Percentiles rank a stretch among this genome's conserved stretches.
Conservation (phyloP, 805 yeast genomes). For the Pichia insulana region DNA sequence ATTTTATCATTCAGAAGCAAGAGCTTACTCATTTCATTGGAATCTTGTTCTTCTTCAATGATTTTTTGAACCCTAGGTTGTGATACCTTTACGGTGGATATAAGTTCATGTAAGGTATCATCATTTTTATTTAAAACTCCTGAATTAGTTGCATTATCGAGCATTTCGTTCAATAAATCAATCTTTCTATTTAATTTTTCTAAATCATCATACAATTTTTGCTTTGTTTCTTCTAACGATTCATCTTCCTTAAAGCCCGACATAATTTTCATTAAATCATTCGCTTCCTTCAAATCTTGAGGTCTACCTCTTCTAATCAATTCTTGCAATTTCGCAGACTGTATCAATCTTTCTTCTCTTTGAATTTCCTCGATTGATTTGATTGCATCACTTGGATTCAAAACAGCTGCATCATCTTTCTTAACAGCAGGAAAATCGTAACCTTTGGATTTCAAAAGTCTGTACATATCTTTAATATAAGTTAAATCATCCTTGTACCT, state of each 20-base stretch:
- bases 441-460: slow-evolving; percentile 82
- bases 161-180: slow-evolving; percentile 82
- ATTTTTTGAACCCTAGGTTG: slow-evolving; percentile 83
- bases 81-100: slow-evolving; percentile 68
- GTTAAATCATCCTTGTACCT: slow-evolving; percentile 88
- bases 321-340: slow-evolving; percentile 92
- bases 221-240: slow-evolving; percentile 58
- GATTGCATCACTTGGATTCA: slow-evolving; percentile 80
- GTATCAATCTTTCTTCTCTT: slow-evolving; percentile 87
- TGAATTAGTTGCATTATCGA: slow-evolving; percentile 39
- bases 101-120: slow-evolving; percentile 76
- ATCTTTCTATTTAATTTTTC: slow-evolving; percentile 79
- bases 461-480: slow-evolving; percentile 91
- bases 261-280: slow-evolving; percentile 94
- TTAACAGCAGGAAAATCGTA: slow-evolving; percentile 88
- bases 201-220: slow-evolving; percentile 74
- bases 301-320: slow-evolving; percentile 93
- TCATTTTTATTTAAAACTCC: slow-evolving; percentile 35
- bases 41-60: slow-evolving; percentile 69
- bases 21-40: slow-evolving; percentile 57
- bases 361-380: slow-evolving; percentile 86
- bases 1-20: slow-evolving; percentile 68
- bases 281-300: slow-evolving; percentile 91
- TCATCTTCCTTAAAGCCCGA: slow-evolving; percentile 92
- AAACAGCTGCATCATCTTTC: slow-evolving; percentile 84